Conservation (phyloP, 2,329 filamentous ascomycete species). For the Beauveria australis region DNA sequence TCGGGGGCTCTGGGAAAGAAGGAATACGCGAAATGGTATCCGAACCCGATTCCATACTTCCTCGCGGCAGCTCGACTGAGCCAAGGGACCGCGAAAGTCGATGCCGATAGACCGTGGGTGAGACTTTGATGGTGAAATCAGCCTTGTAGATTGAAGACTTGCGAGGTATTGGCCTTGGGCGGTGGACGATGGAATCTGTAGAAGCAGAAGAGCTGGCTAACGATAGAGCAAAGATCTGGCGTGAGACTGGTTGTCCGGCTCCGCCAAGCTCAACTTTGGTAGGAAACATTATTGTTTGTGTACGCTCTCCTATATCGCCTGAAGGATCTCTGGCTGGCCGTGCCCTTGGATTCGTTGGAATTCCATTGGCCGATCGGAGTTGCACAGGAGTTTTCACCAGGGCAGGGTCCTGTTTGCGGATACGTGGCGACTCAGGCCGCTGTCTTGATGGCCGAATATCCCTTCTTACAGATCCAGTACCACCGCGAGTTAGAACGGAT, state of each 20-base stretch:
- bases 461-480: conserved; percentile 18
- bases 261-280: conserved; percentile 8
- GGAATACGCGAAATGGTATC: conserved; percentile 43
- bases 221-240: not conserved
- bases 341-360: conserved; percentile 39
- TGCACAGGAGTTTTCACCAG: conserved; percentile 30
- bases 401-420: conserved; percentile 17
- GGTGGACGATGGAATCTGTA: conserved; percentile 40
- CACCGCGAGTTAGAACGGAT: conserved; percentile 22
- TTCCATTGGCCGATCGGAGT: conserved; percentile 35
- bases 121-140: conserved; percentile 38
- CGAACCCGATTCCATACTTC: conserved; percentile 34
- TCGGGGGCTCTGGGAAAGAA: conserved; percentile 41
- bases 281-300: not conserved
- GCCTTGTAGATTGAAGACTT: conserved; percentile 36
- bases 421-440: conserved; percentile 15
- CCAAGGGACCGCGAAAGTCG: conserved; percentile 42
- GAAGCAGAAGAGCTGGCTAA: conserved; percentile 1
- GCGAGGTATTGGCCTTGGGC: conserved; percentile 48
- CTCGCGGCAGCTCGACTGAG: conserved; percentile 37
- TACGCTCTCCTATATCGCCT: conserved; percentile 37
- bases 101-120: conserved; percentile 33
- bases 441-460: conserved; percentile 25
- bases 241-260: not conserved
- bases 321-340: conserved; percentile 29